Conservation (phyloP, 2,329 filamentous ascomycete genomes). For the Hortaea werneckii region DNA sequence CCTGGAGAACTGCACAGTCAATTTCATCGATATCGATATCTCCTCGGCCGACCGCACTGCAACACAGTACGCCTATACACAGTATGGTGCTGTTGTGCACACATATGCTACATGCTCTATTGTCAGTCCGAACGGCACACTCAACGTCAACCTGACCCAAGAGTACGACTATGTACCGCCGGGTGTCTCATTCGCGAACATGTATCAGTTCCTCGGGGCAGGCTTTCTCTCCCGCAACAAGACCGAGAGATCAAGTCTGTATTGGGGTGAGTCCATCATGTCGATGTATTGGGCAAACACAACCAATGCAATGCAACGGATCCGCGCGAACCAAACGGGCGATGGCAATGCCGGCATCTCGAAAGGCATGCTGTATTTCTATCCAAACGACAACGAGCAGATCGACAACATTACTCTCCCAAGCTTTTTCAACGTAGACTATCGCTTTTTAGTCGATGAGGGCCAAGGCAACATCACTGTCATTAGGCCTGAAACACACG, state of each 20-base stretch:
- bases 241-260: slow-evolving; percentile 5
- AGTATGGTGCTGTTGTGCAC: slow-evolving; percentile 5
- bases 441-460: slow-evolving; percentile 5
- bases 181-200: not conserved
- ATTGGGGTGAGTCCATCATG: slow-evolving; percentile 9
- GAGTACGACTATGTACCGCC: slow-evolving; percentile 6
- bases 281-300: slow-evolving; percentile 8
- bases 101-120: slow-evolving; percentile 8
- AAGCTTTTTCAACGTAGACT: slow-evolving; percentile 6
- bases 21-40: slow-evolving; percentile 6
- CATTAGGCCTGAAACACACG: slow-evolving; percentile 1
- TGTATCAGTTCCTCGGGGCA: slow-evolving; percentile 5
- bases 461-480: slow-evolving; percentile 3
- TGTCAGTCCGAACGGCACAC: not conserved
- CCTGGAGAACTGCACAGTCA: slow-evolving; percentile 7
- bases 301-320: slow-evolving; percentile 1
- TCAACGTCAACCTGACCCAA: slow-evolving; percentile 5
- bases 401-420: slow-evolving; percentile 4
- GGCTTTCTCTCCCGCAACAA: slow-evolving; percentile 6
- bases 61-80: slow-evolving; percentile 2
- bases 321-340: slow-evolving; percentile 4
- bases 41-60: slow-evolving; percentile 5
- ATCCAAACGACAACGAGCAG: slow-evolving; percentile 3
- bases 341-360: slow-evolving; percentile 3
- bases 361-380: slow-evolving; percentile 6